A percentile compares a stretch with the other conserved stretches of the same genome.
Evolutionary conservation across 371 early-diverging fungal species (phyloP).

Genomic region (Cladochytrium tenue): DNA sequence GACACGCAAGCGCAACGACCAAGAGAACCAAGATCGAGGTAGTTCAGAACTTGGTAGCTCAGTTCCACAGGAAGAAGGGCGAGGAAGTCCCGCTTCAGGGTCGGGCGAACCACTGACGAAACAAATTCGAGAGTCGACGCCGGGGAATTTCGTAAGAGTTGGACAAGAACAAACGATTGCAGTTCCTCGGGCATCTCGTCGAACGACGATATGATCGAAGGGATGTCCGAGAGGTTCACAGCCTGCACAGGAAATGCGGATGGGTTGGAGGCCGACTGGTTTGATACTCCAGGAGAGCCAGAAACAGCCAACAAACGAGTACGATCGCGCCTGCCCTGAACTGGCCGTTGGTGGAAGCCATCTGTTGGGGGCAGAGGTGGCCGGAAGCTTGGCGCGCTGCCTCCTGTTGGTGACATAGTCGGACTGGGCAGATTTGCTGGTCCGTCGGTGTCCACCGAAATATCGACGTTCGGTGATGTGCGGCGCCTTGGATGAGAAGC

Average conservation of each 20-base stretch:
- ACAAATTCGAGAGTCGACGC: constrained; percentile 77
- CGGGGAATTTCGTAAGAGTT: constrained; percentile 70
- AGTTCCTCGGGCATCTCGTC: constrained; percentile 66
- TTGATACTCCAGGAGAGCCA: too few species aligned
- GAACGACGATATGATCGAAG: constrained; percentile 59
- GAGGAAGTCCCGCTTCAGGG: constrained; percentile 85
- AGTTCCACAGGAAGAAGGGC: constrained; percentile 77
- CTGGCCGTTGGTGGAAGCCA: too few species aligned
- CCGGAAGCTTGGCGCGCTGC: too few species aligned
- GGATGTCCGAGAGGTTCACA: constrained; percentile 38
- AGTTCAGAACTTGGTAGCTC: constrained; percentile 70
- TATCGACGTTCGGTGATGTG: neutral
- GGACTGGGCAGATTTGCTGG: constrained; percentile 43
- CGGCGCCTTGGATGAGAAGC: constrained; percentile 4
- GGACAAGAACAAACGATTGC: constrained; percentile 74
- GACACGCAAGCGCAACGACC: constrained; percentile 77
- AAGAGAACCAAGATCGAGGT: constrained; percentile 75
- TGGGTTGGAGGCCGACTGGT: too few species aligned
- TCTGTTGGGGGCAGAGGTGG: too few species aligned
- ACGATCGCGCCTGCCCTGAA: too few species aligned
- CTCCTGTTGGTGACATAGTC: constrained; percentile 42
- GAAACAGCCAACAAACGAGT: too few species aligned
- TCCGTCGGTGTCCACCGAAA: neutral
- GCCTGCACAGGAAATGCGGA: too few species aligned
- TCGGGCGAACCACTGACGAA: constrained; percentile 71